Base-by-base conservation (phyloP, 208 protist species). In the Leishmania gerbilli region DNA sequence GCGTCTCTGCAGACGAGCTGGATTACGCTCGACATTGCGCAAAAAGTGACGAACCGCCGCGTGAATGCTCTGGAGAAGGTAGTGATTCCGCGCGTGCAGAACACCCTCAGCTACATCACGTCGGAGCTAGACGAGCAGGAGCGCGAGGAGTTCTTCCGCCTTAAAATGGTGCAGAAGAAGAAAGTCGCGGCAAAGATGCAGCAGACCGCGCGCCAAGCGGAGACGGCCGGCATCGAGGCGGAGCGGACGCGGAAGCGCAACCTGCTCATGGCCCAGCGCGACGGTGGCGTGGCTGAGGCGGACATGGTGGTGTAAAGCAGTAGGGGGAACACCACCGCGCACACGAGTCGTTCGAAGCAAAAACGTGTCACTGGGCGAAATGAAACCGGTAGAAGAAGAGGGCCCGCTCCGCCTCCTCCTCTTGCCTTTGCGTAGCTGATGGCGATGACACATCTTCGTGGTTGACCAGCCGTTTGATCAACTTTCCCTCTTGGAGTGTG, bases 1-100 rank as follows among this genome's bases (percentile, higher is more conserved):
- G 98, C 99, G 0, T 99, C 98, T n/a, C 91, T 99, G 79, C 99
- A 99, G 88, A 98, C 98, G 24, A 96, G 98, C 84, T 99, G 99
- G 93, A 79, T 99, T 27, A 99, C 97, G 71, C 93, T 99, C 8
- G 99, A 99, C 82, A 92, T 97, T 42, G 99, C 99, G 31, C 99
- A 99, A 86, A 99, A 99, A 86, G 93, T 99, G 45, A 99, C 99
- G 62, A 99, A 99, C 87, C 97, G 99, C 42, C 97, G 99, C 85
- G 99, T 99, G 0, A 99, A 99, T 89, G 99, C 99, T 21, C 94
- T 99, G 60, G 99, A 99, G 85, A 98, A 98, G 84, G 99, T 99
- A 2, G 98, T 99, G 31, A 98, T 99, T 62, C 99, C 99, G 40
- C 91, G 94, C 56, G 88, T 99, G 79, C 89, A 99, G 90, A 98